Percentiles rank a stretch among this genome's conserved stretches.
phyloP scores from a whole-genome alignment of 371 early-diverging fungal species.

The Mucor velutinosus region DNA sequence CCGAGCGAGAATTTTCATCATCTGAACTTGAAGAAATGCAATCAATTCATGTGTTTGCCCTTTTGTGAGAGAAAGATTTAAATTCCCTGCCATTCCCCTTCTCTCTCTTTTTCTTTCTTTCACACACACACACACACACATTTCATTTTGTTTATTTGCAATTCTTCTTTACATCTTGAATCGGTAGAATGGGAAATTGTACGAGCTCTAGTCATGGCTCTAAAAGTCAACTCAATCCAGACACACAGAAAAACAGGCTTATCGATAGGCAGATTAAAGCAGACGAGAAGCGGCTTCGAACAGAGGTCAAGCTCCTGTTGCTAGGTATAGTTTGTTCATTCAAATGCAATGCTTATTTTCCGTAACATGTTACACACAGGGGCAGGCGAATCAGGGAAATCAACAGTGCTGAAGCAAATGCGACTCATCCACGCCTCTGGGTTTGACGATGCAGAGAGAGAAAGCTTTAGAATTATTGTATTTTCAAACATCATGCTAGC shows the following conservation, averaged over 20 bases:
- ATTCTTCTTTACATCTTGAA: background rate
- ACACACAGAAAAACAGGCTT: conserved; percentile 55
- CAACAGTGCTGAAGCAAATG: conserved; percentile 92
- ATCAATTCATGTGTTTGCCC: background rate
- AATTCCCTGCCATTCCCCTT: background rate
- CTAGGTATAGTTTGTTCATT: conserved; percentile 51
- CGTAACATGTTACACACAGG: conserved; percentile 55
- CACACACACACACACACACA: too few relatives aligned
- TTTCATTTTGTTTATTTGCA: background rate
- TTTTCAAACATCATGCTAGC: conserved; percentile 80
- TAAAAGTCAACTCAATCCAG: conserved; percentile 4
- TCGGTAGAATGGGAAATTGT: conserved; percentile 28
- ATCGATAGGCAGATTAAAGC: conserved; percentile 81
- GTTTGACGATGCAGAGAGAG: conserved; percentile 77
- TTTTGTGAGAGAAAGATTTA: background rate
- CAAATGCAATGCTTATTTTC: background rate
- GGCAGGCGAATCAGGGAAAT: conserved; percentile 90
- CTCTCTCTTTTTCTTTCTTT: background rate
- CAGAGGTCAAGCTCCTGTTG: conserved; percentile 87
- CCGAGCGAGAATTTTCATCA: background rate
- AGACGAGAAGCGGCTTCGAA: conserved; percentile 68
- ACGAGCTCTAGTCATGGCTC: background rate
- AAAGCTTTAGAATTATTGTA: conserved; percentile 72
- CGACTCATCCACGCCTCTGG: conserved; percentile 90
- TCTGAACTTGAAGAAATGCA: conserved; percentile 1